Percentiles rank a stretch among this genome's conserved stretches.
Conservation (phyloP, 306 rosid genomes). For the Prunus fruticosa region DNA sequence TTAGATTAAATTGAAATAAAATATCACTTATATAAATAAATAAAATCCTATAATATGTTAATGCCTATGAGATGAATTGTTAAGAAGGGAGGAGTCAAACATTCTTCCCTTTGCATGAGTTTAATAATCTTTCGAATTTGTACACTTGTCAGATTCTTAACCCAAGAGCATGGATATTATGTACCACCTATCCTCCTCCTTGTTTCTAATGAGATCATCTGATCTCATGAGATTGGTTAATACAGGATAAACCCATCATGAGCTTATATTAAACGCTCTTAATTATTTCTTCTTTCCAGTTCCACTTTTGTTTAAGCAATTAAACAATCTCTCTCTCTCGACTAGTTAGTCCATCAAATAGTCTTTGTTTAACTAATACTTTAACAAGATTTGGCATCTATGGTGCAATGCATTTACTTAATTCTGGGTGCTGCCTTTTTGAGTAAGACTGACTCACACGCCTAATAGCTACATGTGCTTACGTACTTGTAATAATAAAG, state of each 20-base stretch:
- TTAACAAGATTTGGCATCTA: constrained; percentile 22
- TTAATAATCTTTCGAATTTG: background rate
- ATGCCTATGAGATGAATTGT: background rate
- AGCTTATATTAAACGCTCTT: background rate
- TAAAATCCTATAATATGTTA: background rate
- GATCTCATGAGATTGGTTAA: constrained; percentile 18
- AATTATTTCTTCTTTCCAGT: background rate
- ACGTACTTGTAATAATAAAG: constrained; percentile 45
- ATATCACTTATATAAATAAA: background rate
- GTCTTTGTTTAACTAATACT: constrained; percentile 18
- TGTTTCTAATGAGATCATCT: constrained; percentile 4
- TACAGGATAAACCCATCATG: constrained; percentile 23
- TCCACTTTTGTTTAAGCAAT: constrained; percentile 23
- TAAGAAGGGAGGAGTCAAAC: background rate
- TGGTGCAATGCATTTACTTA: constrained; percentile 33
- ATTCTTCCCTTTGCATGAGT: background rate
- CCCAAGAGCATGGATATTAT: background rate
- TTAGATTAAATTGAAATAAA: background rate
- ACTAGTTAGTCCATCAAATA: background rate
- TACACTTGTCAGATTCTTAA: background rate
- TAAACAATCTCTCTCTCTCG: background rate
- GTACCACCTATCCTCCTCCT: background rate
- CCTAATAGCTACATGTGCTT: constrained; percentile 37
- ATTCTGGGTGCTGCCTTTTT: constrained; percentile 36
- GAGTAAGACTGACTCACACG: constrained; percentile 35